These are phyloP conservation scores for Cynara cardunculus DNA, from an alignment of 129 eudicot species.

Conservation along the genomic window DNA sequence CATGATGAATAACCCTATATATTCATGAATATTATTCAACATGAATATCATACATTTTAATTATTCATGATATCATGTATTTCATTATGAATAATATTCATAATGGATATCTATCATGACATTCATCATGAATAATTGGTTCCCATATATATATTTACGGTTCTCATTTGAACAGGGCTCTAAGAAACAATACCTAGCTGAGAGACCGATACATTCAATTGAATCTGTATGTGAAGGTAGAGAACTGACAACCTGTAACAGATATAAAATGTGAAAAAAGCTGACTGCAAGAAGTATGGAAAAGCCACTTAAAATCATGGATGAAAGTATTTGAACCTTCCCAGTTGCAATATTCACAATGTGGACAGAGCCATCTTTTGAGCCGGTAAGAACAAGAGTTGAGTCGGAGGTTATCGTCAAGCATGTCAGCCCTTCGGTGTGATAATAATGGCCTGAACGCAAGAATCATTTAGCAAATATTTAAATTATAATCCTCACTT, in stretches of 20 bases:
- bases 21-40: no score
- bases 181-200: conserved; percentile 45
- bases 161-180: no score
- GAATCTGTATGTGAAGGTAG: conserved; percentile 71
- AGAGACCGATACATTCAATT: conserved; percentile 68
- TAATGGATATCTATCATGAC: background rate
- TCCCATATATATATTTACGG: background rate
- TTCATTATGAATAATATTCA: background rate
- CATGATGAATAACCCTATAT: background rate
- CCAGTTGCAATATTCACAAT: conserved; percentile 73
- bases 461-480: background rate
- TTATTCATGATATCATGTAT: background rate
- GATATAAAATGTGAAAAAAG: background rate
- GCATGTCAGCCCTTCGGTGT: conserved; percentile 78
- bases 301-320: background rate
- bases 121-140: background rate
- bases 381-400: conserved; percentile 76
- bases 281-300: background rate
- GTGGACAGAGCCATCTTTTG: conserved; percentile 73
- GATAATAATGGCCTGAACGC: conserved; percentile 75
- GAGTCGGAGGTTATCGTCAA: conserved; percentile 78
- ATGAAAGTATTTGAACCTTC: conserved; percentile 42
- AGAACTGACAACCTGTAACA: conserved; percentile 71
- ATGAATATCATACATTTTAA: background rate
- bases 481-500: background rate